These are phyloP conservation scores for Prillingera fragicola DNA, from an alignment of 1,284 basidiomycete species.

Conservation along the genomic window DNA sequence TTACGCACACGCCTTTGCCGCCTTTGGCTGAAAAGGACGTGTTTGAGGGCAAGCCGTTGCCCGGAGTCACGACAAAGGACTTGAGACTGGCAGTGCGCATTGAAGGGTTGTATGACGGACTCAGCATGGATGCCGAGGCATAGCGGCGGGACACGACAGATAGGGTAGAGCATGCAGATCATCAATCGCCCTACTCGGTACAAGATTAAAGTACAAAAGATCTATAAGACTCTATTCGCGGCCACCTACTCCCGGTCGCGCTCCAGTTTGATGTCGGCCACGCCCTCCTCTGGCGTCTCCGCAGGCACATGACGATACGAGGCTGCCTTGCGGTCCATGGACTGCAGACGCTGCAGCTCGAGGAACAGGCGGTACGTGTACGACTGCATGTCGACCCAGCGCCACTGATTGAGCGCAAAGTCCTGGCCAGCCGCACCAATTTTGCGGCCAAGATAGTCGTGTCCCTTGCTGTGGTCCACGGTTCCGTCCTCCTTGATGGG, in stretches of 20 bases:
- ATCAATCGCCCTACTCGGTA: no score
- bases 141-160: background rate
- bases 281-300: no score
- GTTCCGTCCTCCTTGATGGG: slow-evolving; percentile 38
- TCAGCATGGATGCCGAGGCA: background rate
- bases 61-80: slow-evolving; percentile 42
- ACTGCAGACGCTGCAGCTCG: slow-evolving; percentile 40
- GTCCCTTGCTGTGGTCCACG: slow-evolving; percentile 39
- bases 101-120: slow-evolving; percentile 21
- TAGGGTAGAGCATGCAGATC: no score
- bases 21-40: slow-evolving; percentile 13
- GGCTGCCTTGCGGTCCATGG: slow-evolving; percentile 35
- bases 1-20: slow-evolving; percentile 42
- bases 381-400: slow-evolving; percentile 51
- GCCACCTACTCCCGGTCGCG: no score
- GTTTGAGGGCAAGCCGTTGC: slow-evolving; percentile 23
- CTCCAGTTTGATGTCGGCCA: no score
- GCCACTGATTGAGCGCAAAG: slow-evolving; percentile 50
- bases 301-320: slow-evolving; percentile 13
- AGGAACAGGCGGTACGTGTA: slow-evolving; percentile 48
- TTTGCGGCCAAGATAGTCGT: slow-evolving; percentile 49
- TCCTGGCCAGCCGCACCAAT: slow-evolving; percentile 50
- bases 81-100: slow-evolving; percentile 30
- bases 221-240: no score
- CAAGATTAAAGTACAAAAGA: no score